These are phyloP conservation scores for Corylus americana DNA, from an alignment of 306 rosid genomes.

Conservation along the genomic window DNA sequence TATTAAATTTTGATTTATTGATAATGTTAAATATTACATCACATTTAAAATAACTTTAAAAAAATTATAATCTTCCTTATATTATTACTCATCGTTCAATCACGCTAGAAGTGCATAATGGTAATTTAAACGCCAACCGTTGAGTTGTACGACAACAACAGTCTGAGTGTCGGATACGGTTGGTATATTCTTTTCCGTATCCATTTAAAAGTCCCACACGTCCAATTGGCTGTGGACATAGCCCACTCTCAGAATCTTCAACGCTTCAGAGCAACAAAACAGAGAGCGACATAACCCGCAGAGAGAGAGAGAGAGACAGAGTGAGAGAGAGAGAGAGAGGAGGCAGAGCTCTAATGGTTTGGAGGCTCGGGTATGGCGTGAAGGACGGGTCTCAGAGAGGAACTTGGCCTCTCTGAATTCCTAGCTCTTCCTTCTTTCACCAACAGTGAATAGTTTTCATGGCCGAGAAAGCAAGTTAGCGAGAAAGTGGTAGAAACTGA, in stretches of 20 bases:
- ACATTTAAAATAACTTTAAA: no score
- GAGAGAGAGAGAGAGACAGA: conserved; percentile 9
- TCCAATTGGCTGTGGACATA: conserved; percentile 31
- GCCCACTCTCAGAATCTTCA: conserved; percentile 22
- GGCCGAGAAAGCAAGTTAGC: not conserved
- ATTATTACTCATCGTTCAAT: no score
- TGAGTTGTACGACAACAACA: conserved; percentile 11
- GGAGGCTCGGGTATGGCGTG: conserved; percentile 36
- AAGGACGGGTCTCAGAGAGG: conserved; percentile 41
- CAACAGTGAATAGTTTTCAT: not conserved
- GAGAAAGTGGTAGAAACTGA: conserved; percentile 22
- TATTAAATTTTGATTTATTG: no score
- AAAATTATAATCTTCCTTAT: no score
- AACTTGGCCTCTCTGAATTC: conserved; percentile 55
- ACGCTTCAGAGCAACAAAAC: not conserved
- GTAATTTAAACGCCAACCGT: conserved; percentile 21
- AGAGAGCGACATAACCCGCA: not conserved
- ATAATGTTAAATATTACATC: no score
- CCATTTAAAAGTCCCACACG: conserved; percentile 24
- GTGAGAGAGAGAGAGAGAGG: conserved; percentile 3
- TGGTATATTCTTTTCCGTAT: conserved; percentile 57
- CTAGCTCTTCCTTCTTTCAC: conserved; percentile 14
- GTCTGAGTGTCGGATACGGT: conserved; percentile 41
- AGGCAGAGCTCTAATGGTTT: conserved; percentile 45
- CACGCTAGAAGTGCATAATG: conserved; percentile 19